These are phyloP conservation scores for Dichotomopilus funicola DNA, from an alignment of 2,329 filamentous ascomycete genomes.

Conservation along the genomic window DNA sequence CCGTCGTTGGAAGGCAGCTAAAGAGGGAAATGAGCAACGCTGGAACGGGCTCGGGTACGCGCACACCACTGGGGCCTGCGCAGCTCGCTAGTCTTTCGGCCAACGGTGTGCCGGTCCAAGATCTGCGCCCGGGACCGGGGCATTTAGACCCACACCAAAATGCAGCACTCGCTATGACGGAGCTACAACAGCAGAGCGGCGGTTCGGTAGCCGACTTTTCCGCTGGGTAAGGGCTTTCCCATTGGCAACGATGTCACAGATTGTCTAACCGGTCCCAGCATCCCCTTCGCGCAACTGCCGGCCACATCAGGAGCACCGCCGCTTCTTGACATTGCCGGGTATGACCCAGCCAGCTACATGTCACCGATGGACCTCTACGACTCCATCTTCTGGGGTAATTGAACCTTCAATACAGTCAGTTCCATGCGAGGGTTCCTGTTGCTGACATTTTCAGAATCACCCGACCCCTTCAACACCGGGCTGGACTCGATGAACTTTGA, in stretches of 20 bases:
- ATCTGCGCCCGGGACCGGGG: conserved; percentile 3
- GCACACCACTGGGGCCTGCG: conserved; percentile 35
- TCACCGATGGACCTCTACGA: conserved; percentile 63
- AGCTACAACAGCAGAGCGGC: conserved; percentile 60
- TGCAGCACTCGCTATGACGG: conserved; percentile 58
- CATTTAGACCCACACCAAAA: conserved; percentile 50
- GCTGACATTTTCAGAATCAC: conserved; percentile 41
- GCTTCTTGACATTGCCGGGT: conserved; percentile 40
- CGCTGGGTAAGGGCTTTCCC: conserved; percentile 24
- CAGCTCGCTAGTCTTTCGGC: conserved; percentile 19
- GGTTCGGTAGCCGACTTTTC: conserved; percentile 41
- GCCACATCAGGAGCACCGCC: conserved; percentile 5
- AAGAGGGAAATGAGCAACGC: conserved; percentile 42
- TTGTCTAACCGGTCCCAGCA: conserved; percentile 8
- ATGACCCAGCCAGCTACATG: conserved; percentile 54
- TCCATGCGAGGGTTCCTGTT: background rate
- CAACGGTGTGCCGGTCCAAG: conserved; percentile 7
- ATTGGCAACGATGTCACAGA: conserved; percentile 3
- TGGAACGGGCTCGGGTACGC: conserved; percentile 37
- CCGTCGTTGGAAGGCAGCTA: conserved; percentile 42
- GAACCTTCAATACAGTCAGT: background rate
- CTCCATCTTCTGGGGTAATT: conserved; percentile 60
- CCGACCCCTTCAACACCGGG: conserved; percentile 52
- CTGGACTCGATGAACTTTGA: conserved; percentile 55
- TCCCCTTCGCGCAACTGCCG: conserved; percentile 15